Evolutionary conservation across 2,329 filamentous ascomycete genomes (phyloP).

Genomic region (Teratosphaeria nubilosa): DNA sequence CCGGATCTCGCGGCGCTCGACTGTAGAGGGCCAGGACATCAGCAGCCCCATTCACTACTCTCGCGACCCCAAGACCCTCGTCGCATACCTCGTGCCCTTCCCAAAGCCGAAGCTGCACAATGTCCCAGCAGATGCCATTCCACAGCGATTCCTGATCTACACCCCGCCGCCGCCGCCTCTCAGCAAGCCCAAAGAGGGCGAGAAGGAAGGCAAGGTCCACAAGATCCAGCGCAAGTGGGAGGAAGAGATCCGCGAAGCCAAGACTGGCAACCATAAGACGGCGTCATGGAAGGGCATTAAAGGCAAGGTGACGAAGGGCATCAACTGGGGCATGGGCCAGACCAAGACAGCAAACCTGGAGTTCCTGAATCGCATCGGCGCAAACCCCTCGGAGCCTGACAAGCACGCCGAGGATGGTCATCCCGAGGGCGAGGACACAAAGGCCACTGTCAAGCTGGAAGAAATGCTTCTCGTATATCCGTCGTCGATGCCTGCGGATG

Average conservation of each 20-base stretch:
- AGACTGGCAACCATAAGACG: slow-evolving; percentile 30
- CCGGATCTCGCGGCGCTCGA: neutral
- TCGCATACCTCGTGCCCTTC: slow-evolving; percentile 36
- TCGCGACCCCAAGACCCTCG: slow-evolving; percentile 32
- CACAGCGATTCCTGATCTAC: slow-evolving; percentile 35
- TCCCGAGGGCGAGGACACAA: slow-evolving; percentile 21
- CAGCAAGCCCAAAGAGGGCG: slow-evolving; percentile 29
- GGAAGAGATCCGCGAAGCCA: slow-evolving; percentile 35
- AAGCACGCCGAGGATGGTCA: slow-evolving; percentile 23
- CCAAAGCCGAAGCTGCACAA: slow-evolving; percentile 31
- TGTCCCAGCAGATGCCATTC: slow-evolving; percentile 24
- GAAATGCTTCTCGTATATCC: slow-evolving; percentile 35
- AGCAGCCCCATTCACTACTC: slow-evolving; percentile 29
- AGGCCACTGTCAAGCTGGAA: slow-evolving; percentile 29
- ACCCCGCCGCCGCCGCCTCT: slow-evolving; percentile 36
- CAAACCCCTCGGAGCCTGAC: slow-evolving; percentile 12
- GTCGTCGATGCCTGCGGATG: slow-evolving; percentile 17
- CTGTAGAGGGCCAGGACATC: slow-evolving; percentile 2
- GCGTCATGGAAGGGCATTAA: slow-evolving; percentile 35
- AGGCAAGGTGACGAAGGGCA: slow-evolving; percentile 30
- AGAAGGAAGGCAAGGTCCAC: slow-evolving; percentile 33
- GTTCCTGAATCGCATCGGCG: slow-evolving; percentile 33
- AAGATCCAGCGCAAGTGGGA: slow-evolving; percentile 38
- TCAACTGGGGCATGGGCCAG: slow-evolving; percentile 31
- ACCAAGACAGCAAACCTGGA: slow-evolving; percentile 35